Evolutionary conservation across 2,329 filamentous ascomycete genomes (phyloP).

Genomic region (Ophiostoma piceae): DNA sequence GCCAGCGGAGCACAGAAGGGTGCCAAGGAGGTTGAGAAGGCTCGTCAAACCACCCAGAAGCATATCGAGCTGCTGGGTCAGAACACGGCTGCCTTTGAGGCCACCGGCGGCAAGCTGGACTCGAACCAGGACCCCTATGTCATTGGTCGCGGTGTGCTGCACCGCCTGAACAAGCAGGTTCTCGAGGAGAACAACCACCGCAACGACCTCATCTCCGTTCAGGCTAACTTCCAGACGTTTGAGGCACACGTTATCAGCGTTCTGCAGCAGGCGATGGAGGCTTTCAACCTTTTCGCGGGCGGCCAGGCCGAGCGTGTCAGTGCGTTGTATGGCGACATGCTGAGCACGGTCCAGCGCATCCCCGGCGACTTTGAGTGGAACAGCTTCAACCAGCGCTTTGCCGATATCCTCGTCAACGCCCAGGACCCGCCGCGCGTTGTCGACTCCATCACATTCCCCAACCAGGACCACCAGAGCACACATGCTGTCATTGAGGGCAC

Average conservation of each 20-base stretch:
- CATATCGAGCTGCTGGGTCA: slow-evolving; percentile 91
- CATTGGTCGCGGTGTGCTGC: slow-evolving; percentile 70
- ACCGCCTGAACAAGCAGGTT: slow-evolving; percentile 85
- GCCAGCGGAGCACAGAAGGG: slow-evolving; percentile 73
- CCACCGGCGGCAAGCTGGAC: slow-evolving; percentile 64
- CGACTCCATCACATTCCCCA: slow-evolving; percentile 73
- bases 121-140: slow-evolving; percentile 83
- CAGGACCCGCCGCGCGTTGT: slow-evolving; percentile 67
- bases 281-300: slow-evolving; percentile 75
- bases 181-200: slow-evolving; percentile 93
- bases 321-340: slow-evolving; percentile 78
- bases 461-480: slow-evolving; percentile 76
- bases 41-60: slow-evolving; percentile 80
- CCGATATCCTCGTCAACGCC: slow-evolving; percentile 70
- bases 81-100: slow-evolving; percentile 74
- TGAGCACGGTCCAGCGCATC: slow-evolving; percentile 68
- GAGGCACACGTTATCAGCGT: slow-evolving; percentile 80
- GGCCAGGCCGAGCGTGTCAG: slow-evolving; percentile 78
- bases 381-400: slow-evolving; percentile 69
- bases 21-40: slow-evolving; percentile 87
- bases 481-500: slow-evolving; percentile 80
- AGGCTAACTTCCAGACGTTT: slow-evolving; percentile 82
- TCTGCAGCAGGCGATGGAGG: slow-evolving; percentile 73
- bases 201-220: slow-evolving; percentile 85
- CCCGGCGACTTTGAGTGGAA: slow-evolving; percentile 88